Base-by-base conservation (phyloP, 2,329 filamentous ascomycete genomes). In the Cylindrodendrum hubeiense region DNA sequence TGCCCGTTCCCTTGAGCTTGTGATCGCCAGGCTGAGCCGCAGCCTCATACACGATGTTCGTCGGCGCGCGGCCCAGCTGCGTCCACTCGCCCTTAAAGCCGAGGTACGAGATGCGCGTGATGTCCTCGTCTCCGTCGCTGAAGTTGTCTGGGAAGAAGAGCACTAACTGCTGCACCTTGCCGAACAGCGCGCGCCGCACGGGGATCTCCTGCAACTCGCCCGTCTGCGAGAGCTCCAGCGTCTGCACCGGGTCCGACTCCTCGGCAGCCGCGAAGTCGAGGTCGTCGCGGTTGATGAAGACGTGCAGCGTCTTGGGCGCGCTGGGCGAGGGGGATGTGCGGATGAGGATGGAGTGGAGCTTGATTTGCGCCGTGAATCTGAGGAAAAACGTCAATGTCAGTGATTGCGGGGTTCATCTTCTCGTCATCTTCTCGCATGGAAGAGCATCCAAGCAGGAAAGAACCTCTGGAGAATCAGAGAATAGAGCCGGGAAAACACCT, bases 81-180 rank as follows among this genome's bases (percentile, higher is more conserved):
- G 96, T 96, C 86, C 94, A 98, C 80, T 97, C 93, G 24, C 96
- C 96, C 81, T 93, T 95, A 84, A 99, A 98, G 1, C 93, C 96
- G 61, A 98, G 69, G 81, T 98, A 99, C 67, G 86, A 90, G 2
- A 98, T 79, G 52, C 90, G 86, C 47, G 93, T 95, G 60, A 91
- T 89, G 60, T 97, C 93, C 76, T 95, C 93, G 15, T 94, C 92
- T 0, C 90, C 93, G 51, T 89, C 87, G 72, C 90, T 87, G 80
- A 95, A 97, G 77, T 98, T 99, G 78, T 98, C 93, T 74, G 93
- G 91, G 73, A 98, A 92, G 83, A 98, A 98, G 53, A 99, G 84
- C 15, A 91, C 89, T 66, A 99, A 83, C 21, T 87, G 90, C 51
- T 93, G 91, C n/a, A 95, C 94, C 26, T 91, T 92, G 71, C 92